Base-by-base conservation (phyloP, 139 green algal genomes). In the Chlorella sp. region DNA sequence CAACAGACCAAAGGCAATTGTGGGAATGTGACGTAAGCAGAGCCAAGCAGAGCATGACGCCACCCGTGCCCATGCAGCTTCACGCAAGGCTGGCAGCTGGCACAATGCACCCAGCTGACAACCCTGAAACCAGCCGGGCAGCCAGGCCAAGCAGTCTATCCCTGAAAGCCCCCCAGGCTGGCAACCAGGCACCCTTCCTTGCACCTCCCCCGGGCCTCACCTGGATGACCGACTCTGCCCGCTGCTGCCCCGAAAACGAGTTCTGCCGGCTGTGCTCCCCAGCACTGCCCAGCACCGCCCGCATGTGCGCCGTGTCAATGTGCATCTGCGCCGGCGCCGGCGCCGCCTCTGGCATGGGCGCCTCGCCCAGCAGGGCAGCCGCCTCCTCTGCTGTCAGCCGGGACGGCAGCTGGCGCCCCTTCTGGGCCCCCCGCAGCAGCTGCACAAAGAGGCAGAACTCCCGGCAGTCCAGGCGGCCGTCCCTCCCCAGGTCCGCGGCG, bases 371-470 rank as follows among this genome's bases (percentile, higher is more conserved):
- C 78, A 92, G 83, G 34, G 37, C 57, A 34, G 89, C 83, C 40
- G 71, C 53, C 42, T 89, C 48, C 66, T 86, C 78, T 0, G 21
- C 11, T 2, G n/a, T 66, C 42, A 92, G 66, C 40, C 34, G 36
- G 24, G 34, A 15, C 26, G 89, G 89, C 48, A 92, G 37, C 19
- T 32, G 32, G 9, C 48, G 66, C 36, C 85, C 89, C 42, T 85
- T 81, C 26, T 87, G 81, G 24, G 83, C 89, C 14, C 69, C 57
- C n/a, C 84, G 85, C 85, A 92, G 66, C 64, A 92, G 79, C 48
- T 89, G 75, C 83, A 92, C 81, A 42, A 92, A 92, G 21, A 92
- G 78, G 89, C 89, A 92, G 81, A 92, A 92, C 66, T 89, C 81
- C 28, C 83, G 48, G 40, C 36, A 37, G 89, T 84, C 66, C 40